Evolutionary conservation across 2,329 filamentous ascomycete species (phyloP).

Genomic region (Fusarium paranaense): DNA sequence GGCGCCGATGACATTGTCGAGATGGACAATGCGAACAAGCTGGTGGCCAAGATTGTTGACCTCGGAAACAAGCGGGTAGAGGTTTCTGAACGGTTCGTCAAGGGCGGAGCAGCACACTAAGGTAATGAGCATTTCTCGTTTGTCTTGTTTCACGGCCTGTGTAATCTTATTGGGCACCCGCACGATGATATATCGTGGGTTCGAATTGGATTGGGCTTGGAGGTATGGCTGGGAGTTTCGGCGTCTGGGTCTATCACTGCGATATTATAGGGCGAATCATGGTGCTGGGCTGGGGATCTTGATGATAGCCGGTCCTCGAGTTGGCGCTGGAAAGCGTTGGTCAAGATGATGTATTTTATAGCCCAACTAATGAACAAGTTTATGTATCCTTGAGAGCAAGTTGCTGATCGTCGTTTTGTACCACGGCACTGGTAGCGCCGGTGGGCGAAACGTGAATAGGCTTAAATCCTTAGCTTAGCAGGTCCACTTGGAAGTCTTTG

Average conservation of each 20-base stretch:
- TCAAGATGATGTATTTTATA: constrained; percentile 21
- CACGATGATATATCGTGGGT: constrained; percentile 15
- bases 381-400: neutral
- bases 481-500: neutral
- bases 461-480: neutral
- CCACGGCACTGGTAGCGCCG: neutral
- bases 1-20: constrained; percentile 87
- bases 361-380: constrained; percentile 13
- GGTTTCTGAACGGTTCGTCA: constrained; percentile 61
- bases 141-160: constrained; percentile 18
- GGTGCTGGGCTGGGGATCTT: constrained; percentile 7
- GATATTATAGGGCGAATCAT: constrained; percentile 11
- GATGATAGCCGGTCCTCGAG: neutral
- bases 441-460: neutral
- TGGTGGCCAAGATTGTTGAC: constrained; percentile 78
- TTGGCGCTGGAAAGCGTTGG: constrained; percentile 2
- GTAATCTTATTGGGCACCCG: constrained; percentile 19
- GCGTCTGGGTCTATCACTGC: constrained; percentile 22
- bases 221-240: constrained; percentile 33
- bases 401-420: neutral
- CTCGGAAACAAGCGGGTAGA: constrained; percentile 76
- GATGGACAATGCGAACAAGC: constrained; percentile 73
- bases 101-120: constrained; percentile 22
- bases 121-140: neutral
- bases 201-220: constrained; percentile 25